Base-by-base conservation (phyloP, 129 eudicot species). In the Flaveria trinervia region DNA sequence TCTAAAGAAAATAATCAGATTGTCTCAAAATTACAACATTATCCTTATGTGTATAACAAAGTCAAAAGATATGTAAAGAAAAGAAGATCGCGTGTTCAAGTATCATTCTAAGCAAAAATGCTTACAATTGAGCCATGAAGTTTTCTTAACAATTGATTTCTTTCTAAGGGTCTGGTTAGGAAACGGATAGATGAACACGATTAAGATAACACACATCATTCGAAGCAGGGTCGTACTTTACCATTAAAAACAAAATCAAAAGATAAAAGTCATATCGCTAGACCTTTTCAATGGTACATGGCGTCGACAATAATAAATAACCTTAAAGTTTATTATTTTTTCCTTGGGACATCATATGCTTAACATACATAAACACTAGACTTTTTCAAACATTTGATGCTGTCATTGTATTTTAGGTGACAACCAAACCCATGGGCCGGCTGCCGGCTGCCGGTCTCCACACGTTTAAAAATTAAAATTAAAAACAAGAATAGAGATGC, bases 361-460 rank as follows among this genome's bases (percentile, higher is more conserved):
- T 13, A 8, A 43, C 15, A 26, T 18, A 41, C 9, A 67, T 9
- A 16, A 23, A 15, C 54, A 66, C 41, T 12, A 70, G 77, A 70
- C 71, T 70, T 78, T 70, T 50, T 65, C 61, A 54, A 71, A 61
- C 48, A 44, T 5, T 43, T 52, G 17, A 66, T 65, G 66, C 54
- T 56, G 50, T 75, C 52, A 59, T 18, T 80, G 80, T 62, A 80
- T 33, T 80, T 80, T 44, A 67, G 76, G 71, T 74, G 79, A 61
- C 64, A 67, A 30, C 48, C 39, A 9, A 80, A 33, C 56, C 84
- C 80, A 80, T 54, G 43, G 80, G 76, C 80, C 74, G 75, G 79
- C 75, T 44, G 79, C 79, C 84, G 75, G 45, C 75, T 44, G 79
- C 79, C 84, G 75, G 45, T 52, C 49, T 45, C 69, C 70, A 66